Evolutionary conservation across 2,329 filamentous ascomycete genomes (phyloP), one percentile per base, ranked within the genome.

Genomic region (Aspergillus persii): DNA sequence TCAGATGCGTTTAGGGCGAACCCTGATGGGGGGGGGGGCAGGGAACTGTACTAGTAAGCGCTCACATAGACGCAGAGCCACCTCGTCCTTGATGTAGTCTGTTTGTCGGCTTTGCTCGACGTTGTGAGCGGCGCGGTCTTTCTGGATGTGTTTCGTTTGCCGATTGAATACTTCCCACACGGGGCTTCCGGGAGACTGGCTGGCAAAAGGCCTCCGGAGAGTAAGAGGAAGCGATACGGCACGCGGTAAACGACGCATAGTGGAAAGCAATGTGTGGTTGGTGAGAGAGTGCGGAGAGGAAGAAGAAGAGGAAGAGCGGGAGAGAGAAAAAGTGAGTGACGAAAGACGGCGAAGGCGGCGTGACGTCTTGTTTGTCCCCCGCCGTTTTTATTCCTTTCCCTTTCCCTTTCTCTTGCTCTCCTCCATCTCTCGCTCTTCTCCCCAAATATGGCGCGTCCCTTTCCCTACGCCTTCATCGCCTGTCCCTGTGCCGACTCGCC

Each of bases 51-150:
- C 90, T 66, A 98, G 81, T 53, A 99, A 81, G 50, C 95, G 85
- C 68, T 98, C 94, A 68, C 90, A 91, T 29, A 99, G 80, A 53
- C 95, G 86, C 50, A 83, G 81, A 53, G 95, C 95, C 4, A 97
- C 89, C 74, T 98, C 94, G 72, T 98, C 92, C 73, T 93, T 92
- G 57, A 99, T 80, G 72, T 98, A 98, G 78, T 98, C 95, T 27
- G 92, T 89, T 69, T 90, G 85, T 15, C 94, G 85, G 72, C 92
- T 92, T 63, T 83, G 77, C 64, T 91, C 85, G 8, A 84, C 79
- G 71, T 94, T 81, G 50, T 81, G 73, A 0, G 91, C 93, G 1
- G 92, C 90, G 62, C 94, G 86, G 75, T 98, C 92, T 75, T 92
- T 96, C 74, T 99, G 95, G 52, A 95, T 79, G 82, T 90, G 93